Base-by-base conservation (phyloP, 495 filamentous ascomycete species). In the Bryoglossum gracile region DNA sequence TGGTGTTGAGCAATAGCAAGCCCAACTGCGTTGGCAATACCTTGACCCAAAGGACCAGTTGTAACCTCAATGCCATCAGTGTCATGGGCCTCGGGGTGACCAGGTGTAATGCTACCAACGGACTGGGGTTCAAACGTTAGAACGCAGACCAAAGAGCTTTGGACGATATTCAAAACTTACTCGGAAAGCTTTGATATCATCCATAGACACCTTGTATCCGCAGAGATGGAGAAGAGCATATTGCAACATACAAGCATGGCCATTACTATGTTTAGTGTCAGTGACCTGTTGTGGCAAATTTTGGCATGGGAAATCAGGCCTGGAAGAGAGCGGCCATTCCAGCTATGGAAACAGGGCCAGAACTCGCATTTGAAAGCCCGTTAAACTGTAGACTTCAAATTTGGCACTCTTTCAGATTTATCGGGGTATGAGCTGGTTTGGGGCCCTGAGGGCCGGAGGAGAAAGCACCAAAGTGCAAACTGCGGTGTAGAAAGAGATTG, bases 181-280 rank as follows among this genome's bases (percentile, higher is more conserved):
- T 62, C 92, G 83, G 85, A 97, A 99, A 57, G 69, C 67, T 81
- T 96, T 97, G 57, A 99, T 62, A 73, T 96, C 91, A 55, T 97
- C 88, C 46, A 99, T 68, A 54, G 80, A 75, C 38, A 97, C 30
- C 43, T 68, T 78, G 67, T 94, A 99, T 67, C 94, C 92, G 72
- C 89, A 94, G 22, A 99, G 76, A 76, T 99, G 92, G 55, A 99
- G 84, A 57, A 99, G 78, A 61, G 92, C 84, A 82, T 99, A 99
- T 68, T 95, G 92, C 47, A 98, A 87, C 90, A 97, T 95, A 77
- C 92, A 98, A 54, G 84, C 92, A 70, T 98, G 92, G 53, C 92
- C 92, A 75, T 98, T 98, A 43, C 91, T 97, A 61, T 57, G 16
- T 10, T 51, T 41, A 19, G 9, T 32, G 26, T 58, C 28, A 56